Conservation (phyloP, 306 rosid genomes). For the Dalbergia cochinchinensis region DNA sequence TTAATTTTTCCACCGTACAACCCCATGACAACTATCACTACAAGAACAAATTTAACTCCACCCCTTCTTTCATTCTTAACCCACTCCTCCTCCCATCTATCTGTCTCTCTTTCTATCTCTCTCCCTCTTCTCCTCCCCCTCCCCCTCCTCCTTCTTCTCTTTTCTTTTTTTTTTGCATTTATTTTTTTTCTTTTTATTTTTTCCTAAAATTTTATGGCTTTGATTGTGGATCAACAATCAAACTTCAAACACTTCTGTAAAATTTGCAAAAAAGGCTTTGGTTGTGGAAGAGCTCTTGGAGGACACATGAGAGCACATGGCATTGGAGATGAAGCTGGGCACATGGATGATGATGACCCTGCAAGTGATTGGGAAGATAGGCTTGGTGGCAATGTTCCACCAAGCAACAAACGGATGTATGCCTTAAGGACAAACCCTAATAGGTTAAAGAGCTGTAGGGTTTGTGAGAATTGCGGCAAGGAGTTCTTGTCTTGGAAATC, state of each 20-base stretch:
- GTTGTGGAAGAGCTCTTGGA: conserved; percentile 91
- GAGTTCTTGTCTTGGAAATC: conserved; percentile 89
- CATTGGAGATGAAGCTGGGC: conserved; percentile 65
- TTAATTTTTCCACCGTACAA: conserved; percentile 59
- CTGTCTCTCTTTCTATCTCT: neutral
- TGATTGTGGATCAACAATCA: conserved; percentile 67
- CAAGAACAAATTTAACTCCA: conserved; percentile 56
- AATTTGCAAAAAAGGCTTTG: conserved; percentile 93
- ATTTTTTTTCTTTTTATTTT: neutral
- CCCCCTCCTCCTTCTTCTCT: neutral
- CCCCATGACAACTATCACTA: conserved; percentile 61
- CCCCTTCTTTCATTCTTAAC: conserved; percentile 38
- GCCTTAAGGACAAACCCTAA: conserved; percentile 89
- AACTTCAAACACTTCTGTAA: conserved; percentile 88
- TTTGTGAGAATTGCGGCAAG: conserved; percentile 85
- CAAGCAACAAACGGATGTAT: conserved; percentile 80
- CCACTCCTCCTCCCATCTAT: conserved; percentile 31
- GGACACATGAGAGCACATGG: conserved; percentile 99
- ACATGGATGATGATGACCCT: conserved; percentile 71
- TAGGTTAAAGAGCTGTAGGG: conserved; percentile 76
- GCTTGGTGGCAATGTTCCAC: conserved; percentile 52
- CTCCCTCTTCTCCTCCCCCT: neutral
- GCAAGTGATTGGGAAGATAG: conserved; percentile 84
- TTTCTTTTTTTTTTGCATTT: too few relatives aligned
- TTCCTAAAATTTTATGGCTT: conserved; percentile 61